Conservation (phyloP, 495 filamentous ascomycete genomes). For the Aspergillus egyptiacus region DNA sequence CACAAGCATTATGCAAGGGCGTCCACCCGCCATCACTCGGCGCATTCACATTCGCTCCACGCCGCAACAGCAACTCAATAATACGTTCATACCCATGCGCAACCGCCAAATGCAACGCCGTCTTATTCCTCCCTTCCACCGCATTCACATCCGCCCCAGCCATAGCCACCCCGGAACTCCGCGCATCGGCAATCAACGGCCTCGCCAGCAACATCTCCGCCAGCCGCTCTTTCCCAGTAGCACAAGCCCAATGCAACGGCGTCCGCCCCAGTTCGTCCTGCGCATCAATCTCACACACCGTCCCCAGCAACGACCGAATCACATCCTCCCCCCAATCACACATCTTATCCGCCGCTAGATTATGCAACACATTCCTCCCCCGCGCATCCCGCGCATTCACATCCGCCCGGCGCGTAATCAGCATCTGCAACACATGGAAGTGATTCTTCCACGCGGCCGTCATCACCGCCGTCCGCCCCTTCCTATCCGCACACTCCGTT, state of each 20-base stretch:
- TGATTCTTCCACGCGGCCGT: slow-evolving; percentile 54
- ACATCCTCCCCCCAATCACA: slow-evolving; percentile 49
- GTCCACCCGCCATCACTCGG: slow-evolving; percentile 59
- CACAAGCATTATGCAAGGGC: slow-evolving; percentile 57
- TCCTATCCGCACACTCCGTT: slow-evolving; percentile 37
- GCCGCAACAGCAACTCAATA: slow-evolving; percentile 47
- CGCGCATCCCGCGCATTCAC: slow-evolving; percentile 39
- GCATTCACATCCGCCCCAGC: slow-evolving; percentile 43
- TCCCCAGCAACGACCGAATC: slow-evolving; percentile 38
- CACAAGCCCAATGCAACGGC: slow-evolving; percentile 59
- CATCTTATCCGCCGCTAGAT: slow-evolving; percentile 51
- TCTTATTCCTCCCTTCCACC: slow-evolving; percentile 53
- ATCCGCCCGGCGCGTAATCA: slow-evolving; percentile 46
- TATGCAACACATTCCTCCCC: slow-evolving; percentile 45
- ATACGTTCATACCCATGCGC: slow-evolving; percentile 49
- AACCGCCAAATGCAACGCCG: slow-evolving; percentile 54
- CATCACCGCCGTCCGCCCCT: slow-evolving; percentile 52
- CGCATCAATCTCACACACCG: slow-evolving; percentile 40
- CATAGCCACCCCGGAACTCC: not conserved
- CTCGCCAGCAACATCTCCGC: slow-evolving; percentile 49
- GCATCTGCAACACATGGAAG: slow-evolving; percentile 42
- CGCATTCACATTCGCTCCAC: slow-evolving; percentile 49
- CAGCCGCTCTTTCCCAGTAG: slow-evolving; percentile 51
- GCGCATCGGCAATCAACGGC: slow-evolving; percentile 16
- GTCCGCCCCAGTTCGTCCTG: slow-evolving; percentile 48